Conservation (phyloP, 2,329 filamentous ascomycete species). For the Colletotrichum sp. region DNA sequence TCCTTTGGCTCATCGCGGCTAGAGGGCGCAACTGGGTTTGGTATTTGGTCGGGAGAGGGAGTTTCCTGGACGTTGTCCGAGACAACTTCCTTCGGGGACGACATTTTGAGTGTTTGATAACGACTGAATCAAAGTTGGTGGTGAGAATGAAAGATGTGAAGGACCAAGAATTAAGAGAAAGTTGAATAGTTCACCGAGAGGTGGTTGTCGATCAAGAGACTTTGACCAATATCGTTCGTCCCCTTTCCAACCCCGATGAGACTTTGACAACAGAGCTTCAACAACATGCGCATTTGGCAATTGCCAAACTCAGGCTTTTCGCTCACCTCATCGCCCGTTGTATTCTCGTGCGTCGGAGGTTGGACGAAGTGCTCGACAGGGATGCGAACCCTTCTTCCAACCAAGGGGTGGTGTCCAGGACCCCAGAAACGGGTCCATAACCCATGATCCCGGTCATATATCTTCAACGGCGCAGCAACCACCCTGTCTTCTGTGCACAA, state of each 20-base stretch:
- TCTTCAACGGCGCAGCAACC: neutral
- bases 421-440: neutral
- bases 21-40: neutral
- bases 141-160: neutral
- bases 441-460: neutral
- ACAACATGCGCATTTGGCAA: neutral
- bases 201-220: neutral
- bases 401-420: neutral
- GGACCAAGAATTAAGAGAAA: neutral
- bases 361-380: neutral
- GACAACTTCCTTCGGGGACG: neutral
- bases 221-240: neutral
- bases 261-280: neutral
- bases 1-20: neutral
- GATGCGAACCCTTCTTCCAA: neutral
- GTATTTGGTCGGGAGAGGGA: neutral
- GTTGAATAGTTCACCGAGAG: neutral
- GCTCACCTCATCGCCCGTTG: neutral
- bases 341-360: neutral
- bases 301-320: neutral
- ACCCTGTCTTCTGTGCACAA: neutral
- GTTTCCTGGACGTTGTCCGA: neutral
- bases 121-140: neutral
- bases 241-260: neutral
- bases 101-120: neutral